These are phyloP conservation scores for Russula foetens DNA, from an alignment of 768 basidiomycete species.

Conservation along the genomic window DNA sequence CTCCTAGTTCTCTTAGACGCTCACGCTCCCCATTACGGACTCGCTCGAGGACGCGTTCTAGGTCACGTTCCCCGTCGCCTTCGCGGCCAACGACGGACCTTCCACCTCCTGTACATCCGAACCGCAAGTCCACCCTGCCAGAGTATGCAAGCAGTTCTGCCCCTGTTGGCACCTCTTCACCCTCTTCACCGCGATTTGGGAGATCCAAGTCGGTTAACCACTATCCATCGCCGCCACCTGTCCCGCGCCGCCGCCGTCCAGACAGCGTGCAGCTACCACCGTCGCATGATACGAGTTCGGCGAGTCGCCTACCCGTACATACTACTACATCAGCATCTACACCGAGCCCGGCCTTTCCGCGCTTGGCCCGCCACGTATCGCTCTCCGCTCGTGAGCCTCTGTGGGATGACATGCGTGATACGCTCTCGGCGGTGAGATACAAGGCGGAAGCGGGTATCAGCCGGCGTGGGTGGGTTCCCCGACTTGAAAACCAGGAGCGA, in stretches of 20 bases:
- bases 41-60: background rate
- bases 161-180: constrained; percentile 1
- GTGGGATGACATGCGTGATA: constrained; percentile 32
- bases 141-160: constrained; percentile 11
- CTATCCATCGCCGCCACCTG: constrained; percentile 28
- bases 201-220: constrained; percentile 52
- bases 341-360: constrained; percentile 12
- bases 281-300: background rate
- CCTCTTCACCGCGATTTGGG: constrained; percentile 33
- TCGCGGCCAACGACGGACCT: constrained; percentile 29
- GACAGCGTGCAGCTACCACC: constrained; percentile 50
- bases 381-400: constrained; percentile 28
- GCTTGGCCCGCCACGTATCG: constrained; percentile 34
- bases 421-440: constrained; percentile 41
- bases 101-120: constrained; percentile 46
- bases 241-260: constrained; percentile 42
- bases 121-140: constrained; percentile 31
- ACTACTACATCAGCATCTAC: constrained; percentile 8
- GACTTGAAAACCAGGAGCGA: constrained; percentile 31
- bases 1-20: background rate
- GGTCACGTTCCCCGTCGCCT: constrained; percentile 27
- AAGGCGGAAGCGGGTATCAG: constrained; percentile 67
- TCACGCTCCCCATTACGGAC: constrained; percentile 6
- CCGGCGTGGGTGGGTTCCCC: constrained; percentile 46
- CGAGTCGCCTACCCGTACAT: constrained; percentile 7